These are phyloP conservation scores for Clonostachys sp. DNA, from an alignment of 2,329 filamentous ascomycete species.

Conservation along the genomic window DNA sequence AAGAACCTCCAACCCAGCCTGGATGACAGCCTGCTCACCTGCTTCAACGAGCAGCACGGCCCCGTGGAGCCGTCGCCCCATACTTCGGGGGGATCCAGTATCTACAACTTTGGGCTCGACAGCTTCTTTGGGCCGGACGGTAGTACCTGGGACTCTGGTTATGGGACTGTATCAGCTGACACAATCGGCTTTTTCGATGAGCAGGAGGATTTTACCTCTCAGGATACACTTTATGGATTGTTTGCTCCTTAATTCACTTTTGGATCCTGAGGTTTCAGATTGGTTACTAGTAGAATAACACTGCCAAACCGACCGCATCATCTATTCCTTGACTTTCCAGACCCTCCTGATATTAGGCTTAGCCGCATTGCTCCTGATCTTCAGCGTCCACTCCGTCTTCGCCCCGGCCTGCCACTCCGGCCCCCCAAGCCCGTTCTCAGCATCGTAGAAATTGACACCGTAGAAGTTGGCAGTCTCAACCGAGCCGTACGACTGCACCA, in stretches of 20 bases:
- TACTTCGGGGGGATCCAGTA: neutral
- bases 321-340: constrained; percentile 2
- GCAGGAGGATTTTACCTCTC: neutral
- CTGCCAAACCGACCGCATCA: too few relatives aligned
- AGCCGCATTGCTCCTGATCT: constrained; percentile 6
- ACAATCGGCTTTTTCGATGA: neutral
- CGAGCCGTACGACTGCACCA: constrained; percentile 5
- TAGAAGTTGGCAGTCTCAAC: constrained; percentile 5
- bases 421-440: constrained; percentile 7
- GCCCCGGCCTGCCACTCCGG: constrained; percentile 7
- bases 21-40: constrained; percentile 8
- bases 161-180: neutral
- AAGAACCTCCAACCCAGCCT: neutral
- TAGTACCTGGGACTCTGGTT: neutral
- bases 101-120: neutral
- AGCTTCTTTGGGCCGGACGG: neutral
- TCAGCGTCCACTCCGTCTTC: constrained; percentile 7
- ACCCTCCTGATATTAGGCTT: constrained; percentile 8
- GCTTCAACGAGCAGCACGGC: neutral
- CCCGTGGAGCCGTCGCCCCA: neutral
- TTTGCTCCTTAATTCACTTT: neutral
- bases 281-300: too few relatives aligned
- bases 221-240: neutral
- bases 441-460: constrained; percentile 9
- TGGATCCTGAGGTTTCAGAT: too few relatives aligned